phyloP scores from a whole-genome alignment of 2,329 filamentous ascomycete species.

The Fragosphaeria purpurea region DNA sequence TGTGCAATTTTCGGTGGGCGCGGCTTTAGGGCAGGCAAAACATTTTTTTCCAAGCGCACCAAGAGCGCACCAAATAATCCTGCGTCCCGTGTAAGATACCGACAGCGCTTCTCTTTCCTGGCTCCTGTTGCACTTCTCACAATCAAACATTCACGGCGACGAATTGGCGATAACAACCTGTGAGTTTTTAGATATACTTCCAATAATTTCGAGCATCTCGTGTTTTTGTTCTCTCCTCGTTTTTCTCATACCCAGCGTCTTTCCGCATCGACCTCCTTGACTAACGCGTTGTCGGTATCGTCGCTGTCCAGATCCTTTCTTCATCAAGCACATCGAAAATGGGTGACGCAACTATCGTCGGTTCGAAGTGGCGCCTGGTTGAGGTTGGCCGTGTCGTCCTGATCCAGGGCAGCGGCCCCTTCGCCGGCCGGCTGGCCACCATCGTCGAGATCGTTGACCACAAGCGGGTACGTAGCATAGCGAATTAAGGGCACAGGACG shows the following conservation, averaged over 20 bases:
- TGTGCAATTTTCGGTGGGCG: background rate
- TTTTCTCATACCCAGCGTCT: no score
- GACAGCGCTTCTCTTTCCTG: slow-evolving; percentile 6
- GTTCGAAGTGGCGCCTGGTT: slow-evolving; percentile 86
- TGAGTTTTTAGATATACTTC: slow-evolving; percentile 5
- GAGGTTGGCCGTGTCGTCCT: slow-evolving; percentile 97
- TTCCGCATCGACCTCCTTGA: no score
- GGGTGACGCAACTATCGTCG: slow-evolving; percentile 73
- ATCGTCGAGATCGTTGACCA: slow-evolving; percentile 99
- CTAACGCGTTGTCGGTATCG: no score
- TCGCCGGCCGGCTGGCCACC: slow-evolving; percentile 75
- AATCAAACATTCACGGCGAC: slow-evolving; percentile 12
- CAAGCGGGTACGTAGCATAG: slow-evolving; percentile 78
- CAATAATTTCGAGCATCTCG: no score
- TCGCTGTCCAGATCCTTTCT: background rate
- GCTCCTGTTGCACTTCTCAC: slow-evolving; percentile 8
- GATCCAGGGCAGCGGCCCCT: slow-evolving; percentile 70
- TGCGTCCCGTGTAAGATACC: slow-evolving; percentile 4
- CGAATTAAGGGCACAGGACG: background rate
- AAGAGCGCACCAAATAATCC: slow-evolving; percentile 15
- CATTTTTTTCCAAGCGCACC: slow-evolving; percentile 15
- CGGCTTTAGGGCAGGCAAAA: slow-evolving; percentile 13
- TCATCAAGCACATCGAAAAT: slow-evolving; percentile 47
- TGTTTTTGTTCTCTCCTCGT: no score
- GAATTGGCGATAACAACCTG: slow-evolving; percentile 9